Evolutionary conservation across 164 flowering plant species (phyloP).

Genomic region (Magnolia changhungtana): DNA sequence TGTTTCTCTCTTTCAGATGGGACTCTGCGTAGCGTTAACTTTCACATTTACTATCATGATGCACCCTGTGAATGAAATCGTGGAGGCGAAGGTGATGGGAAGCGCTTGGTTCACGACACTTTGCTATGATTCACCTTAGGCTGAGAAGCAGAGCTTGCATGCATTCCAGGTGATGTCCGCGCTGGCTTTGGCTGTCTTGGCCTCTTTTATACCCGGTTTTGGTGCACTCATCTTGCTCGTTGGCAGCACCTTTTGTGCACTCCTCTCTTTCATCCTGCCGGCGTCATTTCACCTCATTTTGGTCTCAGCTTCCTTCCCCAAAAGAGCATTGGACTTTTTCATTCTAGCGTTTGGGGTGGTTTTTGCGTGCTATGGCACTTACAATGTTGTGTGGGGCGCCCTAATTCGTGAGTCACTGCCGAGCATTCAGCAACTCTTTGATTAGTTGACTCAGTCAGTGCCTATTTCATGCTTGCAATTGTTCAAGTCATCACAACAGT

Average conservation of each 20-base stretch:
- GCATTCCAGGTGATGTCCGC: conserved; percentile 9
- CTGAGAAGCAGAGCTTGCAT: conserved; percentile 5
- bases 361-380: conserved; percentile 21
- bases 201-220: conserved; percentile 26
- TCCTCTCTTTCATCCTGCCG: conserved; percentile 25
- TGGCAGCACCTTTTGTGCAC: conserved; percentile 33
- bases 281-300: conserved; percentile 16
- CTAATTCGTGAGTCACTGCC: too few relatives aligned
- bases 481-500: too few relatives aligned
- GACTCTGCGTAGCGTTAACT: conserved; percentile 23
- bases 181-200: conserved; percentile 14
- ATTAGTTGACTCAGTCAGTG: too few relatives aligned
- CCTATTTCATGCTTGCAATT: too few relatives aligned
- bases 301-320: conserved; percentile 8
- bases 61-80: conserved; percentile 32
- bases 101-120: conserved; percentile 14
- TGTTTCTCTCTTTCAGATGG: conserved; percentile 11
- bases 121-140: too few relatives aligned
- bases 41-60: conserved; percentile 31
- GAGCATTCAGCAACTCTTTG: too few relatives aligned
- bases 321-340: conserved; percentile 10
- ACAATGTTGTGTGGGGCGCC: not conserved
- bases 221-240: conserved; percentile 26
- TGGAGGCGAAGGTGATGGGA: conserved; percentile 16
- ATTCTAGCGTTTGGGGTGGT: conserved; percentile 14